Evolutionary conservation across 164 flowering plant genomes (phyloP).

Genomic region (Stephania cephalantha): DNA sequence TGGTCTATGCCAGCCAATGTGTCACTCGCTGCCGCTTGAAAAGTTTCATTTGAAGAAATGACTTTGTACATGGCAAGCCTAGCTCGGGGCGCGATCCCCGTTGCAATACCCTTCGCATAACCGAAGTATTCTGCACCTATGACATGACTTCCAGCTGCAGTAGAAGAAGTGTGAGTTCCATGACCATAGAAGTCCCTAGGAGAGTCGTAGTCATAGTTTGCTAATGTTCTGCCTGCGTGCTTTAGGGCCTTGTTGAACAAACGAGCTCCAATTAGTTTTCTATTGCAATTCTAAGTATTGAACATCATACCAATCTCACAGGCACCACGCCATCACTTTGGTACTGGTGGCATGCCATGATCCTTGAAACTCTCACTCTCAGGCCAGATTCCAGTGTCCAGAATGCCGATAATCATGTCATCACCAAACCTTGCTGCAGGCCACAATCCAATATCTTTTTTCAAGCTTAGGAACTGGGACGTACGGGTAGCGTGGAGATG

Average conservation of each 20-base stretch:
- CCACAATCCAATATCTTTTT: too few relatives aligned
- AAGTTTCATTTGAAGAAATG: not conserved
- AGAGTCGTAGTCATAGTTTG: conserved; percentile 14
- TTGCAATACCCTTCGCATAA: conserved; percentile 10
- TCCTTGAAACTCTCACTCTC: too few relatives aligned
- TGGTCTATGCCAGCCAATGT: too few relatives aligned
- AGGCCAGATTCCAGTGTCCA: conserved; percentile 4
- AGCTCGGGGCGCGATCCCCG: conserved; percentile 9
- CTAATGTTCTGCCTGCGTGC: not conserved
- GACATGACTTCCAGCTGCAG: conserved; percentile 9
- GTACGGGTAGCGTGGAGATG: not conserved
- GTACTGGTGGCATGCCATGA: too few relatives aligned
- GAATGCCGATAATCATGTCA: conserved; percentile 14
- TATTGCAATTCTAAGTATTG: conserved; percentile 16
- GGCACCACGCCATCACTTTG: conserved; percentile 7
- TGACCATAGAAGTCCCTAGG: conserved; percentile 10
- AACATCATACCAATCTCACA: conserved; percentile 14
- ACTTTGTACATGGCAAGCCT: conserved; percentile 13
- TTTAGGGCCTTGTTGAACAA: conserved; percentile 7
- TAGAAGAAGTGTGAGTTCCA: conserved; percentile 12
- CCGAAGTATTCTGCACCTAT: not conserved
- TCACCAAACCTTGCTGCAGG: too few relatives aligned
- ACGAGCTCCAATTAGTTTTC: conserved; percentile 12
- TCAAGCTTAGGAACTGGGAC: conserved; percentile 10
- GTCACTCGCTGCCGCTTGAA: not conserved